phyloP scores from a whole-genome alignment of 176 grass and related monocot species.

The Carex myosuroides region DNA sequence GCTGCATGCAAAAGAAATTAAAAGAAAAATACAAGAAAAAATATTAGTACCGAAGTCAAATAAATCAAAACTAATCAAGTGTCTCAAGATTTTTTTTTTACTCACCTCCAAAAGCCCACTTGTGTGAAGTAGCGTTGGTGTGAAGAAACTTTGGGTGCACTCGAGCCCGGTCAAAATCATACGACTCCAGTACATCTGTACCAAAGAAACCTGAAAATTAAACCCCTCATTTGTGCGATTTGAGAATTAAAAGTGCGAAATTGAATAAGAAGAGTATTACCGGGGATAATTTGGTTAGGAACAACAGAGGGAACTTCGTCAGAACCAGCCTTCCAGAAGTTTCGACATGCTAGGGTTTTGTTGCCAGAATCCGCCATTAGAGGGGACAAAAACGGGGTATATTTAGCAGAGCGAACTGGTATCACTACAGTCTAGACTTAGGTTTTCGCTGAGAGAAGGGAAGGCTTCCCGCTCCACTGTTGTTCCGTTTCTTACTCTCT shows the following conservation, averaged over 20 bases:
- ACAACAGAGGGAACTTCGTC: constrained; percentile 30
- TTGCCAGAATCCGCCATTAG: neutral
- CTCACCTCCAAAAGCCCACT: constrained; percentile 91
- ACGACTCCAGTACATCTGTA: constrained; percentile 43
- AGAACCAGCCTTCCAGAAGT: constrained; percentile 79
- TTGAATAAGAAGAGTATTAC: constrained; percentile 19
- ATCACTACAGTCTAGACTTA: too few relatives aligned
- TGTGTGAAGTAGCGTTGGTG: constrained; percentile 91
- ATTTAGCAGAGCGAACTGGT: neutral
- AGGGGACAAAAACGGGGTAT: neutral
- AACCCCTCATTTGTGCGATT: neutral
- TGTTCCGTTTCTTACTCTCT: too few relatives aligned
- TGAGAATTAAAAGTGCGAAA: neutral
- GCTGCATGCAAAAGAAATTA: constrained; percentile 45
- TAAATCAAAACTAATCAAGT: neutral
- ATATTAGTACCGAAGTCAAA: constrained; percentile 1
- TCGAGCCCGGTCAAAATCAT: constrained; percentile 68
- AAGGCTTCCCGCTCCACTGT: too few relatives aligned
- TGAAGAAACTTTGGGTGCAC: constrained; percentile 95
- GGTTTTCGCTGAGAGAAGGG: too few relatives aligned
- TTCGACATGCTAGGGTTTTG: constrained; percentile 50
- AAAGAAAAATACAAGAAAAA: constrained; percentile 11
- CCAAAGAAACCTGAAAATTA: neutral
- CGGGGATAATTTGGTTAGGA: constrained; percentile 16
- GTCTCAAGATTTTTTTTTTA: neutral